Evolutionary conservation across 2,329 filamentous ascomycete species (phyloP).

Genomic region (Fusarium subtropicale): DNA sequence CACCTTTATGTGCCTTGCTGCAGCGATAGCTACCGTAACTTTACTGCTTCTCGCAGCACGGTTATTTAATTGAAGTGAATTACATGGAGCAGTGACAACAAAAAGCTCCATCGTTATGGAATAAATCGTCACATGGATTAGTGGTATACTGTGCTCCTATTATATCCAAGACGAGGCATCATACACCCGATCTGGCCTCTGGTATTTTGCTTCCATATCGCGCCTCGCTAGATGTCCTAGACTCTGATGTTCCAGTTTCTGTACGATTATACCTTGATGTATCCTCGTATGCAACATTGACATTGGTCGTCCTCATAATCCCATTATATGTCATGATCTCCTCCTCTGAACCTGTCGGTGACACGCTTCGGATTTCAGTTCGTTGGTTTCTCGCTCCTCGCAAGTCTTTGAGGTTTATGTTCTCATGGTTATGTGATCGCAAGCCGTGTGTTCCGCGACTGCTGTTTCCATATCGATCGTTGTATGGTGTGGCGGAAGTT

Average conservation of each 20-base stretch:
- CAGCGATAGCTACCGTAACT: neutral
- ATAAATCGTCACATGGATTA: neutral
- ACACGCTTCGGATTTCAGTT: slow-evolving; percentile 52
- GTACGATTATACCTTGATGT: slow-evolving; percentile 13
- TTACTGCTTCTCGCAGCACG: too few relatives aligned
- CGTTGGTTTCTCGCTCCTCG: slow-evolving; percentile 37
- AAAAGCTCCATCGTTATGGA: neutral
- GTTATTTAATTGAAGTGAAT: neutral
- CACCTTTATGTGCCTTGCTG: neutral
- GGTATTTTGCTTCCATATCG: slow-evolving; percentile 25
- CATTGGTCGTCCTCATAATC: slow-evolving; percentile 53
- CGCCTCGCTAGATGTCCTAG: slow-evolving; percentile 29
- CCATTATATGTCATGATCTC: slow-evolving; percentile 57
- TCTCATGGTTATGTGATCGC: slow-evolving; percentile 27
- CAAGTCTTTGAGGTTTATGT: slow-evolving; percentile 39
- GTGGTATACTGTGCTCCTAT: too few relatives aligned
- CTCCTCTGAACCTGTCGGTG: slow-evolving; percentile 53
- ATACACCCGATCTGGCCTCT: slow-evolving; percentile 14
- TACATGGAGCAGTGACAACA: neutral
- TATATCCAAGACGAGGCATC: neutral
- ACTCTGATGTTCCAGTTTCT: slow-evolving; percentile 6
- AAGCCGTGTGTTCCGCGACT: slow-evolving; percentile 39
- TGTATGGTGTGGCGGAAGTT: slow-evolving; percentile 22
- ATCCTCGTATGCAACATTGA: slow-evolving; percentile 43
- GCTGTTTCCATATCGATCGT: slow-evolving; percentile 20